Conservation (phyloP, 106 monocot species). For the Acorus gramineus region DNA sequence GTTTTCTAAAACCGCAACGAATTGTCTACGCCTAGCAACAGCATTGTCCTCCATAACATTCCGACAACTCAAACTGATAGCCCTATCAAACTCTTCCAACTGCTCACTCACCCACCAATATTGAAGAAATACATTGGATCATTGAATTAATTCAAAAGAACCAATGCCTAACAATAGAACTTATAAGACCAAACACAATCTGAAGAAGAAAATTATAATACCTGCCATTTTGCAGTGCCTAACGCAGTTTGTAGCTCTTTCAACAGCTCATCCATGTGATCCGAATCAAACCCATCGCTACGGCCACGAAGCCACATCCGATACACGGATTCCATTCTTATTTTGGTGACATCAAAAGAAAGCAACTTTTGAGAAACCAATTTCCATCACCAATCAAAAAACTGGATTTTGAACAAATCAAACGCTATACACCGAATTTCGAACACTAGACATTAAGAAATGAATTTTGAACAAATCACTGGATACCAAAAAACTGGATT, state of each 20-base stretch:
- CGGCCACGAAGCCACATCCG: constrained; percentile 51
- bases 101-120: constrained; percentile 13
- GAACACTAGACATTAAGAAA: too few species aligned
- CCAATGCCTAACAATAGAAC: not conserved
- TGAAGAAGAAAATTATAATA: not conserved
- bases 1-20: constrained; percentile 12
- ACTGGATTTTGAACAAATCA: too few species aligned
- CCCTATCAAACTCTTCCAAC: constrained; percentile 85
- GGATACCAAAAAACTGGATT: too few species aligned
- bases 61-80: constrained; percentile 7
- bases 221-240: constrained; percentile 96
- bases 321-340: constrained; percentile 76
- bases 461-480: too few species aligned
- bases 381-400: too few species aligned
- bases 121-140: not conserved
- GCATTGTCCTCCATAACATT: constrained; percentile 8
- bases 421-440: too few species aligned
- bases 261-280: constrained; percentile 28
- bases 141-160: not conserved
- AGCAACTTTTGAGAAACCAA: too few species aligned
- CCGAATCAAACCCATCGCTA: constrained; percentile 19
- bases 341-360: not conserved
- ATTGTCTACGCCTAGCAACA: constrained; percentile 15
- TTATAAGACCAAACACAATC: not conserved
- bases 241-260: constrained; percentile 60